Evolutionary conservation across 108 stramenopile species (phyloP), one percentile per base, ranked within the genome.

Genomic region (Nitzschia putrida): DNA sequence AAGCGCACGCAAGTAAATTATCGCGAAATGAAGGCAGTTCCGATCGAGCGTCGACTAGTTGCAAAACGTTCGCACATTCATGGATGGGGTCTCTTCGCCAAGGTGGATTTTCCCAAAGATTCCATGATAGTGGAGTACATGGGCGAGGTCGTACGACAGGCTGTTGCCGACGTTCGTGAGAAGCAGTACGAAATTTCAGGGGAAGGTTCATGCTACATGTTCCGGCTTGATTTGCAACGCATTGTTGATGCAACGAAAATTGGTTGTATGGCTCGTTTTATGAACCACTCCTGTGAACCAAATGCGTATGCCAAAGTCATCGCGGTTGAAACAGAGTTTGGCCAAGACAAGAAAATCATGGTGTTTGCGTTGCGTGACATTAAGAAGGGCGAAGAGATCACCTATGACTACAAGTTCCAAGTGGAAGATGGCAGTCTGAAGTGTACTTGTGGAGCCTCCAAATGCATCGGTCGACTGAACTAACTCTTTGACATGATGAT

Each of bases 361-460:
- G 85, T 97, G 14, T 90, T 94, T 72, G 91, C 96, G 8, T 76
- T 83, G 53, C 85, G 80, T 34, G 86, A 92, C 37, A 89, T 97
- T 53, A 72, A 69, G 41, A 79, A 83, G 54, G 95, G 93, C 18
- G 95, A 96, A 63, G 96, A 97, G 73, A 86, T 97, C 52, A 95
- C 89, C 37, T 94, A 95, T 69, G 84, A 97, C 65, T 97, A 97
- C 88, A 95, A 97, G 78, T 97, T 91, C 60, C 86, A 83, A 38
- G 85, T 91, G 47, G 90, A 91, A 77, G 90, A 91, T 69, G 90
- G 87, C 2, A 81, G 77, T 29, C 56, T 91, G 11, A 69, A 64
- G 57, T 91, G 90, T 61, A 84, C 85, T 8, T 88, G 90, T 63
- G 90, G 90, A 26, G 86, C 86, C 11, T 85, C 90, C 9, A 86